These are phyloP conservation scores for Leptographium wingfieldii DNA, from an alignment of 2,329 filamentous ascomycete species.

Conservation along the genomic window DNA sequence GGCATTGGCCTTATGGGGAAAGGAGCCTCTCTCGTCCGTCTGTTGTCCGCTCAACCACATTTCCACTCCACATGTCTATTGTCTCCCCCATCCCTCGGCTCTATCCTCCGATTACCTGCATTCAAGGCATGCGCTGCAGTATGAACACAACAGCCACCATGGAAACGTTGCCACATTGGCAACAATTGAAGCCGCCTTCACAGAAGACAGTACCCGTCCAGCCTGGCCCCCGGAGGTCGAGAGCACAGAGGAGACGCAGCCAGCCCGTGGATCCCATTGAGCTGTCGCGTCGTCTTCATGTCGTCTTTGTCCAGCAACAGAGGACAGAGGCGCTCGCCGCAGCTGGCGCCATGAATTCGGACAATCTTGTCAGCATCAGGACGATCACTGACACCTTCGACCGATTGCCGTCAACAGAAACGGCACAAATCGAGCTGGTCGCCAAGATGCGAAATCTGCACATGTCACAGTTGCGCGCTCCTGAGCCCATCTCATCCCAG, in stretches of 20 bases:
- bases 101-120: background rate
- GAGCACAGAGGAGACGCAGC: background rate
- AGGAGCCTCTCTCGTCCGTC: too few relatives aligned
- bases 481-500: background rate
- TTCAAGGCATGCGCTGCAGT: background rate
- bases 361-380: background rate
- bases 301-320: conserved; percentile 38
- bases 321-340: conserved; percentile 3
- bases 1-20: too few relatives aligned
- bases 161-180: background rate
- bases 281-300: conserved; percentile 36
- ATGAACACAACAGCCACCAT: background rate
- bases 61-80: background rate
- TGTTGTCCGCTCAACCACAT: background rate
- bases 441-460: background rate
- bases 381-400: background rate
- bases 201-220: background rate
- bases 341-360: background rate
- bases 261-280: conserved; percentile 39
- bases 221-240: background rate
- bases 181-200: background rate
- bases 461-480: background rate
- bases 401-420: background rate
- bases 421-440: background rate
- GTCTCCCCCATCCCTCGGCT: background rate